Base-by-base conservation (phyloP, 768 basidiomycete species). In the Psilocybe cubensis region DNA sequence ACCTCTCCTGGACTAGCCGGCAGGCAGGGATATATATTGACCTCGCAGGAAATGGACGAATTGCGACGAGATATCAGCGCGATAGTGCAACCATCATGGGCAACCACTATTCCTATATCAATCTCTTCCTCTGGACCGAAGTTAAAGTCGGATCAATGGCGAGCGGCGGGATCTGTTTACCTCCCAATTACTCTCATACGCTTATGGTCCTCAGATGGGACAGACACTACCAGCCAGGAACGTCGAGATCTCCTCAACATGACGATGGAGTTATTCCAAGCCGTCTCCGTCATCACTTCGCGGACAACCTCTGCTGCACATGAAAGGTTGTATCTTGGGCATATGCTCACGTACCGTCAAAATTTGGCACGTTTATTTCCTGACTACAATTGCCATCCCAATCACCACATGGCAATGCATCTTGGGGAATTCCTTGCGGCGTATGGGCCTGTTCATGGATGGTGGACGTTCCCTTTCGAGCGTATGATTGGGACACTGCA, bases 401-500 rank as follows among this genome's bases (percentile, higher is more conserved):
- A 74, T 45, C 43, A 68, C 18, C 76, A 76, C 41, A 56, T 67
- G 18, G 60, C 68, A 18, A 38, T 57, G 18, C 61, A 59, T 29
- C 42, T 53, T 7, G 18, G 29, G 1, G 55, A 57, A 5, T 41
- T 56, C 3, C 54, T 71, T 24, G 73, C 70, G 35, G 40, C 75
- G n/a, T 58, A 47, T 54, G 72, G 78, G 0, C 76, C 75, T n/a
- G 63, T 72, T 0, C 64, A 66, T 38, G 68, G 67, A 1, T 79
- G 74, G 78, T 78, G 74, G 73, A 62, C 65, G 2, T 79, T 73
- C 57, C 74, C n/a, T n/a, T n/a, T n/a, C n/a, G n/a, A n/a, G n/a
- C n/a, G n/a, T n/a, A n/a, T n/a, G n/a, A n/a, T n/a, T 72, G 72
- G 77, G 0, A 66, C 62, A 29, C 58, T 79, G 0, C 76, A 79